Conservation (phyloP, 176 grass and related monocot genomes). For the Rhynchospora breviuscula region DNA sequence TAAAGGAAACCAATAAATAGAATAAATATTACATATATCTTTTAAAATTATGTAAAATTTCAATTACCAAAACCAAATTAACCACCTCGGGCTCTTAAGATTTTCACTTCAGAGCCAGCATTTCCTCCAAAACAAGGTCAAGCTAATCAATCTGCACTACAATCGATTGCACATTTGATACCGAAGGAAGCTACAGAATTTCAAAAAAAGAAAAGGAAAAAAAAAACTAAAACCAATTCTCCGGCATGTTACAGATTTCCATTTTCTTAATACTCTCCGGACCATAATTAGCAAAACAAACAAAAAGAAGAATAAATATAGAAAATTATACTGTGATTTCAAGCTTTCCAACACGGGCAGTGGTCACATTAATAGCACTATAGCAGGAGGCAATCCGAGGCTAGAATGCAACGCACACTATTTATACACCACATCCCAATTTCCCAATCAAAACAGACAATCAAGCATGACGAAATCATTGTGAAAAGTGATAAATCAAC, state of each 20-base stretch:
- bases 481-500: constrained; percentile 24
- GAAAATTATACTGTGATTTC: constrained; percentile 72
- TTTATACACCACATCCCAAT: constrained; percentile 55
- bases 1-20: constrained; percentile 21
- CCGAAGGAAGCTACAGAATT: constrained; percentile 64
- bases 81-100: constrained; percentile 64
- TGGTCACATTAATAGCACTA: constrained; percentile 62
- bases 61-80: constrained; percentile 24
- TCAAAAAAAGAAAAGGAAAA: not conserved
- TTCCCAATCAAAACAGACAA: constrained; percentile 29
- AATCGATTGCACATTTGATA: constrained; percentile 97
- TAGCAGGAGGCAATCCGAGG: constrained; percentile 69
- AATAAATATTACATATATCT: constrained; percentile 13
- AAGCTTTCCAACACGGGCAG: constrained; percentile 78
- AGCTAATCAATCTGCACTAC: constrained; percentile 81
- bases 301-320: not conserved
- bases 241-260: not conserved
- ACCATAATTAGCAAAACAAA: not conserved
- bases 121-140: constrained; percentile 90
- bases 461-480: constrained; percentile 14
- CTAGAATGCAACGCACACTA: constrained; percentile 85
- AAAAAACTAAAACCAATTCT: not conserved
- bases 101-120: constrained; percentile 56
- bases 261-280: not conserved
- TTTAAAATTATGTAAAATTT: not conserved